Evolutionary conservation across 2,329 filamentous ascomycete genomes (phyloP).

Genomic region (Pseudocercospora fijiensis): DNA sequence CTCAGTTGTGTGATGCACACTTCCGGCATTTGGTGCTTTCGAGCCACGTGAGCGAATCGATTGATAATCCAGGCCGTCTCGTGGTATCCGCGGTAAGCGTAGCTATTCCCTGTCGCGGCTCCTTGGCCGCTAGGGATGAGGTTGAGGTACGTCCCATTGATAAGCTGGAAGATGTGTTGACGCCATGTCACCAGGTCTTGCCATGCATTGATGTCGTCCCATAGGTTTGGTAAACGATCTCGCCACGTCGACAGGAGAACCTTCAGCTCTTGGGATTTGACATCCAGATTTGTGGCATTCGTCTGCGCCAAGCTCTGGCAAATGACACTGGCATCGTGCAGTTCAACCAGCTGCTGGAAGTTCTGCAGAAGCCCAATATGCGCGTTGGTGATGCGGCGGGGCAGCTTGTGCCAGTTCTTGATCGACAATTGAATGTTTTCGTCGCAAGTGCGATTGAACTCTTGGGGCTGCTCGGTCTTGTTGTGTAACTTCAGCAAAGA

Average conservation of each 20-base stretch:
- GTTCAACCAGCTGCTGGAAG: slow-evolving; percentile 95
- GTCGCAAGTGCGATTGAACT: slow-evolving; percentile 89
- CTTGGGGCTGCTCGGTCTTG: slow-evolving; percentile 73
- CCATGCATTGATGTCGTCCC: slow-evolving; percentile 99
- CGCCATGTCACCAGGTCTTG: slow-evolving; percentile 99
- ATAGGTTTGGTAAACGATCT: slow-evolving; percentile 91
- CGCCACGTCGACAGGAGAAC: slow-evolving; percentile 91
- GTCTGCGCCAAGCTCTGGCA: slow-evolving; percentile 87
- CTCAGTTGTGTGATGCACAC: slow-evolving; percentile 97
- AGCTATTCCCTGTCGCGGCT: slow-evolving; percentile 85
- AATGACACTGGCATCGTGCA: slow-evolving; percentile 96
- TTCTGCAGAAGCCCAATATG: slow-evolving; percentile 94
- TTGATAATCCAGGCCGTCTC: slow-evolving; percentile 99
- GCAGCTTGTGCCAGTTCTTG: slow-evolving; percentile 98
- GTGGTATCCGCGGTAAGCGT: slow-evolving; percentile 94
- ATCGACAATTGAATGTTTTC: slow-evolving; percentile 97
- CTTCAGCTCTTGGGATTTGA: slow-evolving; percentile 94
- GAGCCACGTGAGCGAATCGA: slow-evolving; percentile 92
- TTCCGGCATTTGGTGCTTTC: slow-evolving; percentile 93
- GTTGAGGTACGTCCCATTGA: slow-evolving; percentile 88
- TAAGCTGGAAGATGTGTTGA: slow-evolving; percentile 96
- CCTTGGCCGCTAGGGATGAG: slow-evolving; percentile 72
- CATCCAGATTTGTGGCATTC: slow-evolving; percentile 79
- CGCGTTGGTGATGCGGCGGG: slow-evolving; percentile 85
- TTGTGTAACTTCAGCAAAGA: slow-evolving; percentile 90